Base-by-base conservation (phyloP, 129 eudicot genomes). In the Mikania micrantha region DNA sequence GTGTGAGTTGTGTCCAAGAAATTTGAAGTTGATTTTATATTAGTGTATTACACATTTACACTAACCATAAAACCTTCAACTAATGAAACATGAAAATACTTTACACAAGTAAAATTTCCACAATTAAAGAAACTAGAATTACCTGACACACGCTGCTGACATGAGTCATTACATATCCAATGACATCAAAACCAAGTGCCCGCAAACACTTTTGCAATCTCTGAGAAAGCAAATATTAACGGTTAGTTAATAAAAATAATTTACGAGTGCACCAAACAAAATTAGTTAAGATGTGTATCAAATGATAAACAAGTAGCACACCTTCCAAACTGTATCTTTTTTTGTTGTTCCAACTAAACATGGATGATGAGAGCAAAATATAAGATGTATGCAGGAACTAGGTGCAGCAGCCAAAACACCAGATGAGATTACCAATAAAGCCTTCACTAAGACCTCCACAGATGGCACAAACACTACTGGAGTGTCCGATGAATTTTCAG, bases 371-470 rank as follows among this genome's bases (percentile, higher is more conserved):
- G 95, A 75, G 78, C 90, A 83, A 54, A 85, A 82, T 29, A 94
- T 56, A 52, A 94, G 74, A 21, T 79, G 94, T 74, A 82, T 66
- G 74, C 83, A 87, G 22, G 86, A 73, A 79, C 70, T 72, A 52
- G 97, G 80, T 58, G 73, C 65, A 66, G 83, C 81, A 74, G 83
- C 66, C 79, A 84, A 73, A 53, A 82, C 81, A 52, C 87, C 86
- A 41, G 93, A 78, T 63, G 99, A 79, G 20, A 90, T 75, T 13
- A 83, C 81, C 78, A 90, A 28, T 22, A 94, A 87, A 70, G 90
- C 97, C 87, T 90, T 94, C 63, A 90, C 97, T 84, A 94, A 70
- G 57, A 94, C 90, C 82, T 94, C 99, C 72, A 87, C 88, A 54
- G 97, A 69, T 65, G 97, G 99, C 53, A 90, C 39, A 72, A 75